A percentile compares a stretch with the other conserved stretches of the same genome.
These are phyloP conservation scores for Diaporthe sp. DNA, from an alignment of 2,329 filamentous ascomycete genomes.

Conservation along the genomic window DNA sequence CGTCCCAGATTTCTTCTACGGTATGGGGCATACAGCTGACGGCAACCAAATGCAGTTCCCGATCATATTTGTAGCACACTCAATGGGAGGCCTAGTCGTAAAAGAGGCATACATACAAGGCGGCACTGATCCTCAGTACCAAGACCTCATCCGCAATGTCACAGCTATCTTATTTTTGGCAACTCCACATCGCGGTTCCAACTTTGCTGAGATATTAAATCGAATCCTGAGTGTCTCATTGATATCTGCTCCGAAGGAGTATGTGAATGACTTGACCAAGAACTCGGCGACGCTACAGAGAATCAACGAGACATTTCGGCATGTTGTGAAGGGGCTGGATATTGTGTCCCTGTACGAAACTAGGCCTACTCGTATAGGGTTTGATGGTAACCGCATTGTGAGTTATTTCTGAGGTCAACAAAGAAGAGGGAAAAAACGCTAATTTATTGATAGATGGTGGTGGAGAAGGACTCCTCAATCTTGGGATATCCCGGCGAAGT, in stretches of 20 bases:
- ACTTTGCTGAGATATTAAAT: conserved; percentile 44
- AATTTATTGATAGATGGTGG: neutral
- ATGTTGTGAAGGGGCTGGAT: neutral
- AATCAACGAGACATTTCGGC: neutral
- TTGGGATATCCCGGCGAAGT: conserved; percentile 5
- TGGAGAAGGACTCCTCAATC: neutral
- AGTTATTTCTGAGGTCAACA: neutral
- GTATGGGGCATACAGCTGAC: neutral
- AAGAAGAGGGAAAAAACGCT: neutral
- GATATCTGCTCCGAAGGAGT: neutral
- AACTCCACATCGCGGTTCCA: conserved; percentile 46
- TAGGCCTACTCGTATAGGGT: neutral
- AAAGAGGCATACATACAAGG: conserved; percentile 43
- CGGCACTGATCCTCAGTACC: conserved; percentile 43
- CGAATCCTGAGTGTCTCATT: conserved; percentile 28
- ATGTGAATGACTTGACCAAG: neutral
- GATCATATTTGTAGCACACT: conserved; percentile 45
- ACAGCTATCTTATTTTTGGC: conserved; percentile 44
- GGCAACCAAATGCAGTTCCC: conserved; percentile 40
- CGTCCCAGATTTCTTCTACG: neutral
- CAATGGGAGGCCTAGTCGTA: conserved; percentile 45
- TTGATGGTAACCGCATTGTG: conserved; percentile 1
- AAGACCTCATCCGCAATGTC: conserved; percentile 41
- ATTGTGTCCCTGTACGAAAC: conserved; percentile 3
- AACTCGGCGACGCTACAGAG: neutral